Evolutionary conservation across 75 land plant genomes (phyloP), one percentile per base, ranked within the genome.

Genomic region (Adiantum capillusveneris): DNA sequence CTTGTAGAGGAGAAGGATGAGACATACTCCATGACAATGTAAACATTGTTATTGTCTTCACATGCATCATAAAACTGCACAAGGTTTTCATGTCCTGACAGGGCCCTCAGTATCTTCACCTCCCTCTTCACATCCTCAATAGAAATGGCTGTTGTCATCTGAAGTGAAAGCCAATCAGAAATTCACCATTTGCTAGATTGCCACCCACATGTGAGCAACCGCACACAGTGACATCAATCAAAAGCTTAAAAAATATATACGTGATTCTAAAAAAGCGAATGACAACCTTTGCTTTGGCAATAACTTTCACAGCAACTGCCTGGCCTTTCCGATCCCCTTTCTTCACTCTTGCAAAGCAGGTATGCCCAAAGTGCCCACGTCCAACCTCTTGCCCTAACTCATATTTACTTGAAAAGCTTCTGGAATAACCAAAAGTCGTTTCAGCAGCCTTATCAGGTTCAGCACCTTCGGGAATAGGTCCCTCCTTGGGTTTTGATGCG

Each of bases 321-420:
- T 73, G 84, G 16, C 82, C 89, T 60, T 72, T 82, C 54, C 77
- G 70, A 56, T 85, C 89, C 2, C 89, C 89, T 63, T 82, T 84
- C 59, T 71, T 75, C 0, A 73, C 79, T 48, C 65, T 74, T 0
- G 93, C 93, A 1, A 65, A 74, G 52, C 88, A 88, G 13, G 93
- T 88, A 53, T 88, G 85, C 31, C 93, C 93, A 56, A 88, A 88
- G 75, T 88, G 93, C 42, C 93, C 93, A 53, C 83, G 31, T 37
- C 93, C 93, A n/a, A 88, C 74, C 70, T 88, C 93, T 53, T 77
- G 78, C 52, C 84, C 88, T 0, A 88, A 56, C 72, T 88, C 93
- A 55, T 84, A 88, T 78, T 84, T 84, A 11, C 75, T 70, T 11
- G 83, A 75, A 44, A 88, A 84, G 63, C 77, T 84, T 72, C 68